A percentile compares a stretch with the other conserved stretches of the same genome.
Conservation (phyloP, 1,284 basidiomycete species). For the Cutaneotrichosporon mucoides region DNA sequence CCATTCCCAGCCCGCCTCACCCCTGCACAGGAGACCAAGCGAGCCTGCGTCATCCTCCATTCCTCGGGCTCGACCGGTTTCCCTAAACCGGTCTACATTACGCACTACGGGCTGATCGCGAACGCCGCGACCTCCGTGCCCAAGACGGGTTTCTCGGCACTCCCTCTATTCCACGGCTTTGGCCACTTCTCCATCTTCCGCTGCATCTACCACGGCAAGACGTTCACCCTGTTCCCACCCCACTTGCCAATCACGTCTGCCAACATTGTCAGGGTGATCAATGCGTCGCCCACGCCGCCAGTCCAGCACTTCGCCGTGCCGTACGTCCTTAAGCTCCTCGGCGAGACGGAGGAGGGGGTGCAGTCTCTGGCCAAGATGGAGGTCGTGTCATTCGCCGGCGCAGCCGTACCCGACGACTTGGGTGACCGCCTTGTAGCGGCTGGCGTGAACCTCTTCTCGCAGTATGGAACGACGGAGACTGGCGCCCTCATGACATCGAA, state of each 20-base stretch:
- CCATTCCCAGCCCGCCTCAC: conserved; percentile 48
- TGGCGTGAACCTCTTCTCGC: conserved; percentile 57
- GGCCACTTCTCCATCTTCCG: conserved; percentile 52
- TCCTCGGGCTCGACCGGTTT: conserved; percentile 59
- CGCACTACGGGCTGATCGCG: conserved; percentile 44
- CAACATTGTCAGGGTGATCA: conserved; percentile 50
- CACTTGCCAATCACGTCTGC: conserved; percentile 56
- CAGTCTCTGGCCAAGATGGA: conserved; percentile 54
- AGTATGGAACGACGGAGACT: conserved; percentile 55
- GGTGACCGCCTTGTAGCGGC: conserved; percentile 56
- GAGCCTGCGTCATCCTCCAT: conserved; percentile 59
- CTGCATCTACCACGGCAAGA: conserved; percentile 51
- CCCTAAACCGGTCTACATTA: conserved; percentile 47
- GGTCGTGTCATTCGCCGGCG: conserved; percentile 52
- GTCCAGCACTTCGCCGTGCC: conserved; percentile 50
- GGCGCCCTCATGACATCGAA: conserved; percentile 52
- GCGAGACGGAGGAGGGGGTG: conserved; percentile 55
- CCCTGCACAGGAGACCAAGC: conserved; percentile 52
- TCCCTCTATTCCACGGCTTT: conserved; percentile 54
- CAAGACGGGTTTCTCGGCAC: conserved; percentile 53
- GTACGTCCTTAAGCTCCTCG: conserved; percentile 54
- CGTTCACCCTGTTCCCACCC: conserved; percentile 56
- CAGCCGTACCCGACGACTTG: conserved; percentile 52
- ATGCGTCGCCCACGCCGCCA: conserved; percentile 42
- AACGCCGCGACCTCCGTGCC: conserved; percentile 40